Conservation (phyloP, 306 rosid species). For the cucumber (Cucumis sativus) region Cucumber_9930_V3 NC_026659.2:9291501-9292000, state of each 20-base stretch:
- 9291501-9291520: not conserved
- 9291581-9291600: not conserved
- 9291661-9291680: not conserved
- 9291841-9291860: slow-evolving; percentile 93
- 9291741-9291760: not conserved
- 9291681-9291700: not conserved
- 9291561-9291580: not conserved
- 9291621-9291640: not conserved
- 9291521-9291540: not conserved
- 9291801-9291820: slow-evolving; percentile 72
- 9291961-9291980: slow-evolving; percentile 8
- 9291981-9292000: slow-evolving; percentile 76
- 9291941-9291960: slow-evolving; percentile 7
- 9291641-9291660: not conserved
- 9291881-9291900: slow-evolving; percentile 94
- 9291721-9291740: not conserved
- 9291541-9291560: not conserved
- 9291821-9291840: slow-evolving; percentile 92
- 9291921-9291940: not conserved
- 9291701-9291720: not conserved
- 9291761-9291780: not conserved
- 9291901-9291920: slow-evolving; percentile 59
- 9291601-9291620: not conserved
- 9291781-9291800: not conserved
- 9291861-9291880: slow-evolving; percentile 93